These are phyloP conservation scores for Leptodontidium sp. DNA, from an alignment of 2,329 filamentous ascomycete species.

Conservation along the genomic window DNA sequence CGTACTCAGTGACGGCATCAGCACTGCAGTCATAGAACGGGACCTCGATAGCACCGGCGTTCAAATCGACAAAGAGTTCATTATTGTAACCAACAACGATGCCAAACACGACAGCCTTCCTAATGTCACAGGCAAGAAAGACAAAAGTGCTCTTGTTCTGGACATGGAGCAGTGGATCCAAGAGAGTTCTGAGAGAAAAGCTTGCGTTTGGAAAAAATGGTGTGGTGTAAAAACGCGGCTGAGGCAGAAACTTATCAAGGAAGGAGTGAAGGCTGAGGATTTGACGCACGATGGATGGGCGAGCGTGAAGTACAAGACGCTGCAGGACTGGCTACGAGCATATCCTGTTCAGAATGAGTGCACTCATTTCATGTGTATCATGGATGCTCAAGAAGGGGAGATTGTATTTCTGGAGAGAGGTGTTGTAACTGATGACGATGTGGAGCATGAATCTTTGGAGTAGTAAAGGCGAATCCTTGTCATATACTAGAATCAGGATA, in stretches of 20 bases:
- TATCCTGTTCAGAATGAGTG: slow-evolving; percentile 64
- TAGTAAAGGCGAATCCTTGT: neutral
- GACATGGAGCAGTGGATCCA: slow-evolving; percentile 44
- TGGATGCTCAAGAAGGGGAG: slow-evolving; percentile 60
- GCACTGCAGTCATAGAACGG: slow-evolving; percentile 62
- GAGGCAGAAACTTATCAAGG: slow-evolving; percentile 26
- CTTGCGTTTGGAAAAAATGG: slow-evolving; percentile 52
- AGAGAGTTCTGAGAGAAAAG: slow-evolving; percentile 47
- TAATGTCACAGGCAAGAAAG: slow-evolving; percentile 3
- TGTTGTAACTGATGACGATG: neutral
- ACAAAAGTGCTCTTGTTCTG: slow-evolving; percentile 22
- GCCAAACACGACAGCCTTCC: slow-evolving; percentile 25
- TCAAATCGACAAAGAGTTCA: slow-evolving; percentile 57
- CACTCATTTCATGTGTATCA: slow-evolving; percentile 65
- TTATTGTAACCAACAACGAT: slow-evolving; percentile 66
- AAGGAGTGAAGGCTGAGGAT: slow-evolving; percentile 19
- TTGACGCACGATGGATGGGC: slow-evolving; percentile 29
- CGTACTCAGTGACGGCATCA: slow-evolving; percentile 59
- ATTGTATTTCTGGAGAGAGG: slow-evolving; percentile 54
- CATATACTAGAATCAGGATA: neutral
- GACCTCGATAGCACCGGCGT: slow-evolving; percentile 57
- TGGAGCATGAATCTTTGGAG: neutral
- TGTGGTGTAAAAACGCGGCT: slow-evolving; percentile 41
- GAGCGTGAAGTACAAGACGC: slow-evolving; percentile 44
- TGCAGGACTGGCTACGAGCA: slow-evolving; percentile 57